Evolutionary conservation across 306 rosid genomes (phyloP).

Genomic region (Cucumis cinereus): DNA sequence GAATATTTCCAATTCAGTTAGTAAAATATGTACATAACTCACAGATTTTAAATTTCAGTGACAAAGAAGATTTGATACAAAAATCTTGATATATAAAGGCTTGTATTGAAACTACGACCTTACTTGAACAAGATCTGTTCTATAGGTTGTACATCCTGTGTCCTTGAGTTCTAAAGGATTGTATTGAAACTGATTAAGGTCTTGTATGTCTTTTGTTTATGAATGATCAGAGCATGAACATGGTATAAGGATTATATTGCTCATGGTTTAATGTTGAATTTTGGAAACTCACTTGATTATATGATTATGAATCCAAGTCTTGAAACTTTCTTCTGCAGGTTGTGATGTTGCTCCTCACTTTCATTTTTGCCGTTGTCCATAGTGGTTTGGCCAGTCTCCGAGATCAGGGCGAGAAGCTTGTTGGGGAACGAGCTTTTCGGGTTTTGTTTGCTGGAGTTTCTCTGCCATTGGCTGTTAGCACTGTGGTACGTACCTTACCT

Average conservation of each 20-base stretch:
- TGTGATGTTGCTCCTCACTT: constrained; percentile 53
- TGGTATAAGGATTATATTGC: not conserved
- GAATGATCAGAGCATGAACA: not conserved
- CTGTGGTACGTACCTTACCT: constrained; percentile 33
- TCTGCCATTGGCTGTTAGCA: constrained; percentile 82
- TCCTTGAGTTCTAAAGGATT: too few relatives aligned
- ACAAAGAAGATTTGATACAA: too few relatives aligned
- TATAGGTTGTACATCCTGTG: too few relatives aligned
- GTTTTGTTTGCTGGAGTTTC: constrained; percentile 90
- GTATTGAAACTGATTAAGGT: too few relatives aligned
- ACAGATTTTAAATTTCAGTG: too few relatives aligned
- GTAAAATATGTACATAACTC: too few relatives aligned
- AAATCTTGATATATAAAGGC: too few relatives aligned
- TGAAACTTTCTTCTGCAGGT: constrained; percentile 44
- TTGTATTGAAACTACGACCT: too few relatives aligned
- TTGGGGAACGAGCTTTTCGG: constrained; percentile 85
- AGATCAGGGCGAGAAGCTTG: constrained; percentile 67
- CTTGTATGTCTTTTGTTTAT: too few relatives aligned
- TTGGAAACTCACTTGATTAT: constrained; percentile 1
- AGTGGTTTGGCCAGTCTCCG: constrained; percentile 90
- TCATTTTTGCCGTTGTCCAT: constrained; percentile 63
- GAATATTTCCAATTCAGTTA: too few relatives aligned
- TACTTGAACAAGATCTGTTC: too few relatives aligned
- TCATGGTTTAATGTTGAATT: not conserved
- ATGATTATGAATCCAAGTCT: constrained; percentile 16